Conservation (phyloP, 106 monocot genomes). For the Platanthera zijinensis region DNA sequence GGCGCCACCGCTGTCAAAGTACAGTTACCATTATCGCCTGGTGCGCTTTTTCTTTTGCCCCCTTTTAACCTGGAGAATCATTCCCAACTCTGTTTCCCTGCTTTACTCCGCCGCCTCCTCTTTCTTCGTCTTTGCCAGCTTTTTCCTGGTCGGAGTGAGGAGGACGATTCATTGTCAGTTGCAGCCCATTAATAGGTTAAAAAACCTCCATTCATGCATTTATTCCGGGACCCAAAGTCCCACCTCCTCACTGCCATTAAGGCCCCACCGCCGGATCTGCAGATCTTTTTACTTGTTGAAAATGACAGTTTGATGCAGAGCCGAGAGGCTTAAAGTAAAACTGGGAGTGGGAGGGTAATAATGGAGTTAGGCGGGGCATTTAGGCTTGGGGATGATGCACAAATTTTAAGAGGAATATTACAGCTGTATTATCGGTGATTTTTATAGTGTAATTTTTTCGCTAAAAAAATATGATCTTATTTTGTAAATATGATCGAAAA, state of each 20-base stretch:
- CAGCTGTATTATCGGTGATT: no score
- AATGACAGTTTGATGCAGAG: background rate
- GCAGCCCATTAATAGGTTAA: background rate
- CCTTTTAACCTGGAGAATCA: background rate
- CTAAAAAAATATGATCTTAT: no score
- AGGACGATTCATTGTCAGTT: background rate
- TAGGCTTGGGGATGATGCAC: no score
- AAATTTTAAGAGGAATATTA: no score
- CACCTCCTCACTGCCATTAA: background rate
- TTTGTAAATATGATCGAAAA: no score
- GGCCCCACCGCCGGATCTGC: background rate
- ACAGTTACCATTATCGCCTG: background rate
- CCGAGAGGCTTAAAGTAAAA: no score
- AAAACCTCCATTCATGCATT: conserved; percentile 1
- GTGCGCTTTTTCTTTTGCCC: background rate
- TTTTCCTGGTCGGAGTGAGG: background rate
- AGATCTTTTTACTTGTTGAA: background rate
- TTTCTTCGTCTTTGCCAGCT: background rate
- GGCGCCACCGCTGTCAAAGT: background rate
- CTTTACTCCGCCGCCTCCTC: background rate
- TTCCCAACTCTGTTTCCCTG: background rate
- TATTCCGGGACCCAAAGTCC: background rate
- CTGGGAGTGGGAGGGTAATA: background rate
- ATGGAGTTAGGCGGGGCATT: background rate
- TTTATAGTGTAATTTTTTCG: no score